These are phyloP conservation scores for Triticum dicoccoides DNA, from an alignment of 176 grass and related monocot genomes.

Conservation along the genomic window DNA sequence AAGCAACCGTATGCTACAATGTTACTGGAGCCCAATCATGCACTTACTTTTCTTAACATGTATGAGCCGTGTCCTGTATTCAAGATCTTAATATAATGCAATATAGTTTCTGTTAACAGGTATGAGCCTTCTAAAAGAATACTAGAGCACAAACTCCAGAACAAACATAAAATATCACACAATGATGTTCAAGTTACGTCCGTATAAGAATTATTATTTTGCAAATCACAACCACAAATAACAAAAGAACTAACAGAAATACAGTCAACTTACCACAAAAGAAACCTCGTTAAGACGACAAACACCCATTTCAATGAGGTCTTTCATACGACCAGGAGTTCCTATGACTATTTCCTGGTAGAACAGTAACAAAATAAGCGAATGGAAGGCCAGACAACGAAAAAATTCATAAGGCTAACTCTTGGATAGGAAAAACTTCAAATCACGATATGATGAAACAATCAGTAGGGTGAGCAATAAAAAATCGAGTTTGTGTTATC, in stretches of 20 bases:
- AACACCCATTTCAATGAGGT: constrained; percentile 89
- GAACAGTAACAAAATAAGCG: constrained; percentile 6
- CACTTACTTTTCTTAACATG: constrained; percentile 5
- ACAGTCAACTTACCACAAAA: constrained; percentile 68
- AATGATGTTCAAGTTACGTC: not conserved
- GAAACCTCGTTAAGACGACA: constrained; percentile 80
- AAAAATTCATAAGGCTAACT: not conserved
- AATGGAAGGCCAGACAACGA: not conserved
- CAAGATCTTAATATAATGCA: constrained; percentile 6
- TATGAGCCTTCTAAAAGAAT: not conserved
- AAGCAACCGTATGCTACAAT: not conserved
- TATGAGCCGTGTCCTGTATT: not conserved
- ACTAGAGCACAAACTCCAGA: not conserved
- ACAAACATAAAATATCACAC: not conserved
- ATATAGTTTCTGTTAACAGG: not conserved
- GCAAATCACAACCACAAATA: not conserved
- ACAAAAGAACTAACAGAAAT: constrained; percentile 1
- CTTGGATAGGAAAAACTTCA: not conserved
- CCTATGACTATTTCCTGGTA: constrained; percentile 97
- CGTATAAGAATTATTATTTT: not conserved
- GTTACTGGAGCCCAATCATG: not conserved
- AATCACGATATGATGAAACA: constrained; percentile 9
- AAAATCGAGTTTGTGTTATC: constrained; percentile 25
- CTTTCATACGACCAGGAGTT: constrained; percentile 95
- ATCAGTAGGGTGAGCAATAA: not conserved